Conservation (phyloP, 2,329 filamentous ascomycete species). For the Hysterium pulicare region DNA sequence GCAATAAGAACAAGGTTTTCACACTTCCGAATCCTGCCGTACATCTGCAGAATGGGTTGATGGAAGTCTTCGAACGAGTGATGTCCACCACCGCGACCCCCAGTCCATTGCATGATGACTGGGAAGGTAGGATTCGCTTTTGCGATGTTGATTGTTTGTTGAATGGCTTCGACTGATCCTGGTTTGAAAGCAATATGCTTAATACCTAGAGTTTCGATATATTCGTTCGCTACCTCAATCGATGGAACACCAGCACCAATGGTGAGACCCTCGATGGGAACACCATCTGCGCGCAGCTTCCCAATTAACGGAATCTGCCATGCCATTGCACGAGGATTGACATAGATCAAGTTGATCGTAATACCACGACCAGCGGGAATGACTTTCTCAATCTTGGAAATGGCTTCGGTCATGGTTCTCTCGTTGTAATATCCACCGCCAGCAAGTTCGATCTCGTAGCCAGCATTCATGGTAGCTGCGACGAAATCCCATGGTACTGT, state of each 20-base stretch:
- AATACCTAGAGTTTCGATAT: slow-evolving; percentile 56
- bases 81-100: slow-evolving; percentile 49
- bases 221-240: slow-evolving; percentile 47
- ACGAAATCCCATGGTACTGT: slow-evolving; percentile 51
- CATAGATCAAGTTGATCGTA: slow-evolving; percentile 53
- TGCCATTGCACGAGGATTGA: slow-evolving; percentile 49
- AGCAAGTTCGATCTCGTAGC: slow-evolving; percentile 48
- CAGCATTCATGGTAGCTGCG: slow-evolving; percentile 52
- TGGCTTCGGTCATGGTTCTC: slow-evolving; percentile 44
- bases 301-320: slow-evolving; percentile 53
- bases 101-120: slow-evolving; percentile 49
- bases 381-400: slow-evolving; percentile 42
- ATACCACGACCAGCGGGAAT: slow-evolving; percentile 51
- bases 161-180: slow-evolving; percentile 44
- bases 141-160: slow-evolving; percentile 47
- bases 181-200: slow-evolving; percentile 50
- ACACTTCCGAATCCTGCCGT: slow-evolving; percentile 43
- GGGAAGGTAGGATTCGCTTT: slow-evolving; percentile 46
- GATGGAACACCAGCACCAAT: slow-evolving; percentile 50
- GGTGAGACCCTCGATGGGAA: slow-evolving; percentile 47
- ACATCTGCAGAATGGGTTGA: slow-evolving; percentile 47
- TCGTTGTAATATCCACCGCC: slow-evolving; percentile 51
- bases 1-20: slow-evolving; percentile 47
- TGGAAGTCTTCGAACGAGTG: slow-evolving; percentile 52
- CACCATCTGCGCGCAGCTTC: slow-evolving; percentile 45